Evolutionary conservation across 352 stramenopile genomes (phyloP).

Genomic region (Phytophthora pseudosyringae): DNA sequence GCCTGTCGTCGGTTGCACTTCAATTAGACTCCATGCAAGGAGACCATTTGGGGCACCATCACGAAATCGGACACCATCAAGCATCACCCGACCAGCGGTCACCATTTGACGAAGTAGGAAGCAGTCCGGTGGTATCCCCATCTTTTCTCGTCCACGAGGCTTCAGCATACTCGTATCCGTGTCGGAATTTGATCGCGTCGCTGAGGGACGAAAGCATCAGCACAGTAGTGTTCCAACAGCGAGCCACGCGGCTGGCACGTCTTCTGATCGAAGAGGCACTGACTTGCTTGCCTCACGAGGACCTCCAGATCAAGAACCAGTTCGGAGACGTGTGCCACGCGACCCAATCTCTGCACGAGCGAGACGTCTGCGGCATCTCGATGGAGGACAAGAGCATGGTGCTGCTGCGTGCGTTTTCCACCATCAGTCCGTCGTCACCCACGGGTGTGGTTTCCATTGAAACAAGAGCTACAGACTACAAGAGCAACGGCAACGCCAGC

Average conservation of each 20-base stretch:
- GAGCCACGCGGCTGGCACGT: slow-evolving; percentile 36
- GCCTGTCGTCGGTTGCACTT: background rate
- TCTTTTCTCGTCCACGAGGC: slow-evolving; percentile 46
- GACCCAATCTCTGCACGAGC: slow-evolving; percentile 30
- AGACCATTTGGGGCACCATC: background rate
- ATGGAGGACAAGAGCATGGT: slow-evolving; percentile 40
- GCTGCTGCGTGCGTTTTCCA: slow-evolving; percentile 32
- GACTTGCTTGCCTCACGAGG: slow-evolving; percentile 35
- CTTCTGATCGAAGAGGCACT: slow-evolving; percentile 50
- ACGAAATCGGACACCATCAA: slow-evolving; percentile 4
- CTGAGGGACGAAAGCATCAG: slow-evolving; percentile 38
- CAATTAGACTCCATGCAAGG: background rate
- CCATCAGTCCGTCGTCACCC: slow-evolving; percentile 28
- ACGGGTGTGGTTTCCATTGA: slow-evolving; percentile 34
- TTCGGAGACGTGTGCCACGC: slow-evolving; percentile 35
- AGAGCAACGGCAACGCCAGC: background rate
- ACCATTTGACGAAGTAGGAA: slow-evolving; percentile 1
- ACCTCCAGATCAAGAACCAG: slow-evolving; percentile 33
- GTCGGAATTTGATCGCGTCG: slow-evolving; percentile 37
- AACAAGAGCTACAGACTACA: slow-evolving; percentile 6
- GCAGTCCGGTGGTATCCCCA: slow-evolving; percentile 1
- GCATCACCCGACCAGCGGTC: background rate
- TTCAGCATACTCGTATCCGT: slow-evolving; percentile 39
- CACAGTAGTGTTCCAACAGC: slow-evolving; percentile 36
- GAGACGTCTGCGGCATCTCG: slow-evolving; percentile 32